A percentile compares a stretch with the other conserved stretches of the same genome.
phyloP scores from a whole-genome alignment of 768 basidiomycete species.

The Suillus clintonianus region DNA sequence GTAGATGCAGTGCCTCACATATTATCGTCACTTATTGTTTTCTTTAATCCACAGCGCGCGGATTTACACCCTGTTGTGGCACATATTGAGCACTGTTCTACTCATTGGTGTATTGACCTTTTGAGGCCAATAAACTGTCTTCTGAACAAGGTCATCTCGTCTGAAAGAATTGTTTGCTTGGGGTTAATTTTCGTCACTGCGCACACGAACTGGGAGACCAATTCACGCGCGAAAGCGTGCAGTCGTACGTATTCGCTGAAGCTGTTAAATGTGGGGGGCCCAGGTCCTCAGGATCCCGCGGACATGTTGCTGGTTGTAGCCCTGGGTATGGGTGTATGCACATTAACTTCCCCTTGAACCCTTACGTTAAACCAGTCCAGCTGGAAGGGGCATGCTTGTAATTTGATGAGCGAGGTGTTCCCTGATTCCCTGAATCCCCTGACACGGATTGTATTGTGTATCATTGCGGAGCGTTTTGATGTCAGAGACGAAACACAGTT shows the following conservation, averaged over 20 bases:
- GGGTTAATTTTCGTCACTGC: neutral
- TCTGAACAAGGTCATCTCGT: neutral
- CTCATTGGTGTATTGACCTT: neutral
- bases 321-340: neutral
- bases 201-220: neutral
- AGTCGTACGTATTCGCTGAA: neutral
- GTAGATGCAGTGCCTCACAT: conserved; percentile 28
- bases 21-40: conserved; percentile 18
- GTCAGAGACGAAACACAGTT: neutral
- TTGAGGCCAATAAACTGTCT: neutral
- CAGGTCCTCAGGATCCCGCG: neutral
- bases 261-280: neutral
- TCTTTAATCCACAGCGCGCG: conserved; percentile 20
- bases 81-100: neutral
- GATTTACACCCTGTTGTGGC: neutral
- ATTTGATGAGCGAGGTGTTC: neutral
- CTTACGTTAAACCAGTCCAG: neutral
- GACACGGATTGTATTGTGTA: neutral
- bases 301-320: neutral
- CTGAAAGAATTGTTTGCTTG: neutral
- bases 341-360: neutral
- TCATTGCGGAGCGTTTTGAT: neutral
- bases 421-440: neutral
- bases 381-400: neutral
- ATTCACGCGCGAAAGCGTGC: neutral